Conservation (phyloP, 2,329 filamentous ascomycete species). For the Uncinocarpus reesii region DNA sequence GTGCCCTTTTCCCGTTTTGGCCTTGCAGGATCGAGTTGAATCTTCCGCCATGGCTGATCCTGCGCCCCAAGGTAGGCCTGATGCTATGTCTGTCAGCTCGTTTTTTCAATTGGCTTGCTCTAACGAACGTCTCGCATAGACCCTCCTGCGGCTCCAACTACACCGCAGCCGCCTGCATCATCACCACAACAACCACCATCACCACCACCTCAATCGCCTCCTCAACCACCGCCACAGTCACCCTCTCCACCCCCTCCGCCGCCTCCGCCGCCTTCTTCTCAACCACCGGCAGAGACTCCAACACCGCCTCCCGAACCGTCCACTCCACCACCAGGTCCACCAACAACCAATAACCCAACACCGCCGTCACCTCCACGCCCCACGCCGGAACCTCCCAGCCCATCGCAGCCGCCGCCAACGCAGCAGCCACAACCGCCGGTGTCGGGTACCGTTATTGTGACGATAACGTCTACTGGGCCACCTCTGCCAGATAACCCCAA, state of each 20-base stretch:
- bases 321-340: neutral
- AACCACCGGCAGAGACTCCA: constrained; percentile 10
- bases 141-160: neutral
- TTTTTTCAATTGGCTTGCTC: neutral
- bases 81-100: neutral
- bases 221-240: constrained; percentile 1
- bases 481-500: constrained; percentile 7
- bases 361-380: neutral
- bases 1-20: neutral
- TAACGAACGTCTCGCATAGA: neutral
- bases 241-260: neutral
- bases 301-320: constrained; percentile 7
- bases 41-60: neutral
- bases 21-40: neutral
- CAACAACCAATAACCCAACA: too few species aligned
- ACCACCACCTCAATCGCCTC: neutral
- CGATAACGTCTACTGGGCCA: constrained; percentile 21
- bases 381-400: neutral
- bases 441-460: constrained; percentile 17
- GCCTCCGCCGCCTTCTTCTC: constrained; percentile 12
- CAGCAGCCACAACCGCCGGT: constrained; percentile 1
- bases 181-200: neutral
- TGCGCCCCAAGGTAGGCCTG: neutral
- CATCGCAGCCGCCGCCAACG: constrained; percentile 1
- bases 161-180: neutral